phyloP scores from a whole-genome alignment of 2,329 filamentous ascomycete genomes.

The Aspergillus quadrilineatus region DNA sequence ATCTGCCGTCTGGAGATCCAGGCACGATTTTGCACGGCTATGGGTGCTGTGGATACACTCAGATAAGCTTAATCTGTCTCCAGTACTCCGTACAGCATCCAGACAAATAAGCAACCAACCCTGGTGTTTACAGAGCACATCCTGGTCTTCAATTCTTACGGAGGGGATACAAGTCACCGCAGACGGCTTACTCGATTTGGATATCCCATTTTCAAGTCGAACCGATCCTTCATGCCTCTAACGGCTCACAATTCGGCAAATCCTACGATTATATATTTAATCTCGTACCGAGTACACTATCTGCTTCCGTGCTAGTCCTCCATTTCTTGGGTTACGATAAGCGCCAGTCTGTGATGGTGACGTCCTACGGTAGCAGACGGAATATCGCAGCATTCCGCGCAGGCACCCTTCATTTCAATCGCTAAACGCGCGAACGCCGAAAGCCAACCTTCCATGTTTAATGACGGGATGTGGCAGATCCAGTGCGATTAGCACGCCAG shows the following conservation, averaged over 20 bases:
- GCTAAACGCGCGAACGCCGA: neutral
- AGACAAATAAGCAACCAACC: too few relatives aligned
- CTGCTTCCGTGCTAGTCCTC: too few relatives aligned
- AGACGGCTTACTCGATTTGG: neutral
- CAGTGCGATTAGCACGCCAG: constrained; percentile 11
- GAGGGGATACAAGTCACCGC: neutral
- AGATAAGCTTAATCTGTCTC: constrained; percentile 9
- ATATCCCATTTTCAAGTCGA: neutral
- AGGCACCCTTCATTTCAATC: constrained; percentile 9
- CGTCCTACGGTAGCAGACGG: neutral
- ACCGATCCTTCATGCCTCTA: neutral
- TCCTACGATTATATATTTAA: constrained; percentile 2
- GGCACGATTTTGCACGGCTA: constrained; percentile 1
- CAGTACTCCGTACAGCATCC: neutral
- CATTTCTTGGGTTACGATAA: too few relatives aligned
- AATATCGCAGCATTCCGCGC: constrained; percentile 12
- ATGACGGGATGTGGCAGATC: constrained; percentile 14
- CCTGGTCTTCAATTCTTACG: too few relatives aligned
- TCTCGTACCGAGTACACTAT: neutral
- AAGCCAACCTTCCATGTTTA: neutral
- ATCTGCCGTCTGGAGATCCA: constrained; percentile 6
- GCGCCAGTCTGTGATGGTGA: too few relatives aligned
- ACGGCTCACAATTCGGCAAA: neutral
- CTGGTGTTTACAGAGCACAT: neutral
- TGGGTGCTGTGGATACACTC: constrained; percentile 8